Evolutionary conservation across 352 stramenopile species (phyloP), one percentile per base, ranked within the genome.

Genomic region (Phytophthora hybrid): DNA sequence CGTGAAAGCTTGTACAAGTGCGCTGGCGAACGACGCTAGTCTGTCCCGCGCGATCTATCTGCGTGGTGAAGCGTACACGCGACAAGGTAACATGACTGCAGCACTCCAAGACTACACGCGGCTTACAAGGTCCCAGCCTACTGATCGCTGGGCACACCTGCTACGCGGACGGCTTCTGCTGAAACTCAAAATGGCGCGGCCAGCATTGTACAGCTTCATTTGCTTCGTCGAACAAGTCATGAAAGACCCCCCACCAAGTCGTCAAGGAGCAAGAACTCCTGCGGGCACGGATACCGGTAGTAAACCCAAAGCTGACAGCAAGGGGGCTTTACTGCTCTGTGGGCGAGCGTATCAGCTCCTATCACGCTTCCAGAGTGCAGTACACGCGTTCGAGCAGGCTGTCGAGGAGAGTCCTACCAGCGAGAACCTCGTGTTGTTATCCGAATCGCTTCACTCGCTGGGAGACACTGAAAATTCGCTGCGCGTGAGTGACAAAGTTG

Each of bases 381-480:
- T 95, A 6, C 51, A 75, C 16, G 83, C 87, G 58, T 93, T 95
- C 54, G 82, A 93, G 59, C 80, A 73, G 23, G 86, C 84, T 1
- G 88, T 88, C 23, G 65, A 78, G 14, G 69, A 89, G 4, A 85
- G 90, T 44, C 88, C 86, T 39, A 93, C 80, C 4, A 84, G 80
- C 7, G 88, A 91, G 34, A 95, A 95, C 56, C 73, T 95, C n/a
- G 84, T 92, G 21, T 44, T 95, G 53, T 68, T 95, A 1, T 95
- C 88, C 8, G 88, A 95, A 69, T 91, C 88, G 23, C 66, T 95
- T 2, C 88, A 95, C 62, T 93, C 88, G 11, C 80, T 93, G 59
- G 88, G 88, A 18, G 88, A 95, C 66, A 95, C 88, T 19, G 86
- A 92, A 60, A 93, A 92, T 66, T 92, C 88, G 61, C 61, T 93